Conservation (phyloP, 2,329 filamentous ascomycete genomes). For the Cercospora nicotianae region DNA sequence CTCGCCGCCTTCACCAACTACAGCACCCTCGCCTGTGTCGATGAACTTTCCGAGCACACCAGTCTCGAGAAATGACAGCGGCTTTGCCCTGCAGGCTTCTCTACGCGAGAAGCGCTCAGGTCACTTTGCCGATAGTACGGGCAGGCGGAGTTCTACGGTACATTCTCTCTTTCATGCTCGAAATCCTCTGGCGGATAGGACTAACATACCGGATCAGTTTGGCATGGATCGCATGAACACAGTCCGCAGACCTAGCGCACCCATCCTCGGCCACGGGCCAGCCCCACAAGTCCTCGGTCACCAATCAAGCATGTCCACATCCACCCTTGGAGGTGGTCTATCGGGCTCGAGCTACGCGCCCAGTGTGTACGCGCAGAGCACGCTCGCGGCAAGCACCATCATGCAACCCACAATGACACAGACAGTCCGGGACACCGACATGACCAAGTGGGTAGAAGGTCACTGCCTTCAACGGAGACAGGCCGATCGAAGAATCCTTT, state of each 20-base stretch:
- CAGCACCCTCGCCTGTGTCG: conserved; percentile 81
- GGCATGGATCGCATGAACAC: conserved; percentile 71
- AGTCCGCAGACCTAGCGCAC: conserved; percentile 62
- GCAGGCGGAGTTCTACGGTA: conserved; percentile 84
- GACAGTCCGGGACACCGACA: conserved; percentile 75
- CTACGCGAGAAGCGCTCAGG: conserved; percentile 92
- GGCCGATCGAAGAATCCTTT: conserved; percentile 61
- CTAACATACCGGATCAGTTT: conserved; percentile 54
- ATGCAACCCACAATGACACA: conserved; percentile 84
- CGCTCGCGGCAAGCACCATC: conserved; percentile 77
- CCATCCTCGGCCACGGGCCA: conserved; percentile 47
- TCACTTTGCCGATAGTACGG: conserved; percentile 65
- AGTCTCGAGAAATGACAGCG: conserved; percentile 87
- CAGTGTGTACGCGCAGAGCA: conserved; percentile 83
- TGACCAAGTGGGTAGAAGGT: conserved; percentile 79
- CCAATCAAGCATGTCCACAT: conserved; percentile 65
- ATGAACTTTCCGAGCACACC: conserved; percentile 75
- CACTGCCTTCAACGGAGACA: conserved; percentile 71
- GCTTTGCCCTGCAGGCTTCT: conserved; percentile 80
- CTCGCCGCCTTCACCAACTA: conserved; percentile 59
- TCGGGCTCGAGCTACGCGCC: conserved; percentile 63
- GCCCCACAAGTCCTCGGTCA: conserved; percentile 57
- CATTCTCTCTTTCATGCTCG: conserved; percentile 35
- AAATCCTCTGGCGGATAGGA: conserved; percentile 32
- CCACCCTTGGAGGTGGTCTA: conserved; percentile 52